A percentile compares a stretch with the other conserved stretches of the same genome.
phyloP scores from a whole-genome alignment of 83 land plant genomes.

The Diphasiastrum complanatum region DNA sequence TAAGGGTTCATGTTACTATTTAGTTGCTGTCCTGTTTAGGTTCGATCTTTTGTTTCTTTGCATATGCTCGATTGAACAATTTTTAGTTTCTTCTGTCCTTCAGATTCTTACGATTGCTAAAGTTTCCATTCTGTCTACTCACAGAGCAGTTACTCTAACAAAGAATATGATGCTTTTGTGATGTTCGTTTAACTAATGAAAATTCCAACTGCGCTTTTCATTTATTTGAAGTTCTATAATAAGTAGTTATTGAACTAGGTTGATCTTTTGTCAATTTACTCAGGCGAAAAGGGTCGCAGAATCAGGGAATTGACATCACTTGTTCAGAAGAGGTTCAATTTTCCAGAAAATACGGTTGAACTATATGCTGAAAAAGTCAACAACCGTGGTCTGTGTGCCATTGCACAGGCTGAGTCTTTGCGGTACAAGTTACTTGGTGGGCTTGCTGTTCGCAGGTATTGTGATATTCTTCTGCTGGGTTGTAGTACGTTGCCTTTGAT shows the following conservation, averaged over 20 bases:
- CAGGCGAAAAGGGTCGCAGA: slow-evolving; percentile 56
- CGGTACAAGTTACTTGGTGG: slow-evolving; percentile 49
- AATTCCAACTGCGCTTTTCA: no score
- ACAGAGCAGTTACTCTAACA: no score
- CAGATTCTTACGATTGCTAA: no score
- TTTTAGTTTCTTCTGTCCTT: no score
- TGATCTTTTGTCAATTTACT: no score
- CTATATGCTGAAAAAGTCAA: slow-evolving; percentile 56
- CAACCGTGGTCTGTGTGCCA: slow-evolving; percentile 45
- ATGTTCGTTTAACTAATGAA: no score
- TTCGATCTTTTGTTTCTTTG: neutral
- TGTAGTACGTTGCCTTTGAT: no score
- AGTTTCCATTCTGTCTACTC: no score
- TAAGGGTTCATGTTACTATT: neutral
- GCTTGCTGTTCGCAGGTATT: slow-evolving; percentile 42
- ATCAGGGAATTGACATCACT: slow-evolving; percentile 52
- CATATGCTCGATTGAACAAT: no score
- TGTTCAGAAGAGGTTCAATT: slow-evolving; percentile 54
- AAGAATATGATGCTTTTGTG: no score
- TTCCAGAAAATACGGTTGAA: slow-evolving; percentile 49
- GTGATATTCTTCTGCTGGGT: neutral
- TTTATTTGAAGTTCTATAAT: no score
- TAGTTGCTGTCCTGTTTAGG: neutral
- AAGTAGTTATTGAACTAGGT: no score
- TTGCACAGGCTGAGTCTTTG: slow-evolving; percentile 44